Base-by-base conservation (phyloP, 345 rosid genomes). In the Arabidopsis thaliana region DNA sequence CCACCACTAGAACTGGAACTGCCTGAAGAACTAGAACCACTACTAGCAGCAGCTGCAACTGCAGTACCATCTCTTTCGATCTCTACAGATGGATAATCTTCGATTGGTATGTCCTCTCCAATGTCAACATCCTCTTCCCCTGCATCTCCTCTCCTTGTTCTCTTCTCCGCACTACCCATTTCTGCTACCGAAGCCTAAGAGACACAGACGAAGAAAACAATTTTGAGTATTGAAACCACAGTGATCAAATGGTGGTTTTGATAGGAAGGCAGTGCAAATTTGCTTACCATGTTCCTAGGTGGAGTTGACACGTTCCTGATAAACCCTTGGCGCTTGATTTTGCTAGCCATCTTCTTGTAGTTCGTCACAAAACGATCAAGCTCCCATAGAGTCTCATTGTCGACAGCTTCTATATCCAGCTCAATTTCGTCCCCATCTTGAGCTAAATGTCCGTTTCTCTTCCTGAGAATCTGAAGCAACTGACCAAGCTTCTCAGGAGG, bases 101-200 rank as follows among this genome's bases (percentile, higher is more conserved):
- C 84, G 37, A 84, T 61, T 1, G 96, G 93, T 84, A 88, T 85
- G 59, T 90, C 96, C 58, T 90, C 96, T 6, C 91, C 93, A 38
- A 90, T 90, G 80, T 90, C 96, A 53, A 90, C 90, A 76, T 90
- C 96, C 75, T 90, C 96, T 42, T 90, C 96, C 11, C 93, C 91
- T 24, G 64, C 79, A 22, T 88, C 96, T 3, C 79, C 91, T 74
- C 83, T 90, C 85, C 83, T 90, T 6, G 76, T 82, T 84, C 83
- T 90, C 81, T 88, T 86, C 23, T 69, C 63, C 65, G 85, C 88
- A 20, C 65, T 82, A 8, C 71, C 77, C 62, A 80, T 81, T 16
- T 87, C 96, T 25, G 55, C 64, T 71, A 73, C 67, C 71, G 81
- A 38, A 8, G 66, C 3, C 78, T 65, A 11, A 65, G 23, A 67